Conservation (phyloP, 768 basidiomycete genomes). For the Pisolithus marmoratus region DNA sequence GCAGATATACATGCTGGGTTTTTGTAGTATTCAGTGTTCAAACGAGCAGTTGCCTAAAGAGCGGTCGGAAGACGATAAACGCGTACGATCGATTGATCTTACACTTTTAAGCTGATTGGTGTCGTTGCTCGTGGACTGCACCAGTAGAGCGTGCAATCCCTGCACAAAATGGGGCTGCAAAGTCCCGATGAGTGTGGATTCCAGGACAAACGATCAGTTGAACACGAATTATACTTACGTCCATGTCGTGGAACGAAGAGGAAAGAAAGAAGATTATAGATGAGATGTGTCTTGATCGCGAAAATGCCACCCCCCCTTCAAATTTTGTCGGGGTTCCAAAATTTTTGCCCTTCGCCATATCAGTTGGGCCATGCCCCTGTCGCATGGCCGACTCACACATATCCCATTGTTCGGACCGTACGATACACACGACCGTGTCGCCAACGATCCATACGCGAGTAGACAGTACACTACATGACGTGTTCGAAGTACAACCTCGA, state of each 20-base stretch:
- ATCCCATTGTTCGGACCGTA: too few species aligned
- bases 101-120: constrained; percentile 87
- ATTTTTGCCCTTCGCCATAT: constrained; percentile 14
- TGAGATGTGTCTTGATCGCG: constrained; percentile 22
- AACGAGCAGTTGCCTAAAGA: constrained; percentile 76
- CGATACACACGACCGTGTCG: too few species aligned
- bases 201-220: not conserved
- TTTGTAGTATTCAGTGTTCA: constrained; percentile 93
- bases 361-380: not conserved
- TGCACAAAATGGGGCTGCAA: constrained; percentile 67
- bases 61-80: constrained; percentile 13
- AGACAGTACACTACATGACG: not conserved
- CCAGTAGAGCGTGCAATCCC: constrained; percentile 76
- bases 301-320: constrained; percentile 18
- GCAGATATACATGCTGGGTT: constrained; percentile 86
- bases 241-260: constrained; percentile 22
- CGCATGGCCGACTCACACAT: too few species aligned
- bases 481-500: too few species aligned
- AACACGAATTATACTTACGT: constrained; percentile 19
- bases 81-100: constrained; percentile 33
- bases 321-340: constrained; percentile 58
- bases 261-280: constrained; percentile 25
- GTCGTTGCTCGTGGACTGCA: constrained; percentile 78
- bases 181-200: constrained; percentile 4
- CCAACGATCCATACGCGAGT: too few species aligned